Percentiles rank a stretch among this genome's conserved stretches.
Conservation (phyloP, 352 stramenopile genomes). For the Globisporangium heterothallicum region DNA sequence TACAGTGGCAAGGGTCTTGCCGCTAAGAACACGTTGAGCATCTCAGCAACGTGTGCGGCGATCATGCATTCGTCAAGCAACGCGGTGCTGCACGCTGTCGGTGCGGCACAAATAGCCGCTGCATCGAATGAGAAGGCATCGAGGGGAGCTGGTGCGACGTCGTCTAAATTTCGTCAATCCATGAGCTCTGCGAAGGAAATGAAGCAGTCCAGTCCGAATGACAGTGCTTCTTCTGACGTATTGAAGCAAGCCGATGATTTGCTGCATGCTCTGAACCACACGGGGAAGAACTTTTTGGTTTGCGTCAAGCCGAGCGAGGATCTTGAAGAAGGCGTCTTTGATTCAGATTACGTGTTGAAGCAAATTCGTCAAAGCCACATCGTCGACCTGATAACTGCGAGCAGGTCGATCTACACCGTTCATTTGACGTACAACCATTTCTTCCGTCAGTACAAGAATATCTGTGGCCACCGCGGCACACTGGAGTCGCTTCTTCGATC, state of each 20-base stretch:
- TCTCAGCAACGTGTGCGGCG: constrained; percentile 71
- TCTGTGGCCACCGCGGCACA: constrained; percentile 71
- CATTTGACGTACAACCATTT: constrained; percentile 78
- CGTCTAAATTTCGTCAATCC: constrained; percentile 40
- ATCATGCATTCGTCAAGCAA: constrained; percentile 87
- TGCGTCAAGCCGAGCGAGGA: constrained; percentile 74
- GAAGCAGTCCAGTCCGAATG: constrained; percentile 18
- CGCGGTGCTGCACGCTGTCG: constrained; percentile 60
- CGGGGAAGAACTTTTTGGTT: constrained; percentile 77
- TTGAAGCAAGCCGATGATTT: constrained; percentile 64
- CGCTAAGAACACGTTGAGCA: constrained; percentile 62
- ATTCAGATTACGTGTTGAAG: constrained; percentile 66
- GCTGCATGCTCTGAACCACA: constrained; percentile 62
- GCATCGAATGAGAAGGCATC: constrained; percentile 43
- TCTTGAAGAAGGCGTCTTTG: constrained; percentile 55
- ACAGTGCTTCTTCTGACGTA: constrained; percentile 52
- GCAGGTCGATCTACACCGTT: constrained; percentile 65
- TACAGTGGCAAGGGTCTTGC: constrained; percentile 73
- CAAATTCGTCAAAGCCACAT: constrained; percentile 66
- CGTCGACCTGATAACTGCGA: constrained; percentile 71
- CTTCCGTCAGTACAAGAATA: constrained; percentile 75
- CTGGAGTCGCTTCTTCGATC: constrained; percentile 68
- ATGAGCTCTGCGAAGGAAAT: constrained; percentile 41
- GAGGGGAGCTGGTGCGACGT: constrained; percentile 4
- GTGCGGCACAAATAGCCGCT: constrained; percentile 55